Conservation (phyloP, 495 filamentous ascomycete genomes). For the Extremus antarcticus region DNA sequence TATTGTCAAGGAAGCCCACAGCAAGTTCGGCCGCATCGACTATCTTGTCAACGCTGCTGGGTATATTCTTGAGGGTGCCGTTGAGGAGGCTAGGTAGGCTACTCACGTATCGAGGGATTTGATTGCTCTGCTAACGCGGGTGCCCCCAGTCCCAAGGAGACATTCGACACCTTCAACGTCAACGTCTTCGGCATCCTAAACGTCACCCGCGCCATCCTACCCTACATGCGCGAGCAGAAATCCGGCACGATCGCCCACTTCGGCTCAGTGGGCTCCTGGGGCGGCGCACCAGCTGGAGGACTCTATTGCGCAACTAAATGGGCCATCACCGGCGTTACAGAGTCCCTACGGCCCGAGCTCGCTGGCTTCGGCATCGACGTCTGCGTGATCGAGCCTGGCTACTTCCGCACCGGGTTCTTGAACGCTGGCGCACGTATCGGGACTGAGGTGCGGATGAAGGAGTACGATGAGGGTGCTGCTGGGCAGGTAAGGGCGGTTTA, state of each 20-base stretch:
- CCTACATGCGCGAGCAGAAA: slow-evolving; percentile 13
- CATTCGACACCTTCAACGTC: slow-evolving; percentile 13
- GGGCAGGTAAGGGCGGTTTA: not conserved
- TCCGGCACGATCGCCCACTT: slow-evolving; percentile 19
- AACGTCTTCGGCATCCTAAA: slow-evolving; percentile 19
- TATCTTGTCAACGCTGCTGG: slow-evolving; percentile 2
- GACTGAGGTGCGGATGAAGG: not conserved
- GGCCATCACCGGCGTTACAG: slow-evolving; percentile 17
- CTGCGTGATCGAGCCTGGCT: slow-evolving; percentile 3
- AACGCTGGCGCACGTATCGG: not conserved
- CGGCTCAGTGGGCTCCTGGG: slow-evolving; percentile 6
- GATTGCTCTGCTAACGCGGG: not conserved
- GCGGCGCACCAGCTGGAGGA: not conserved
- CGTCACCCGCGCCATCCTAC: slow-evolving; percentile 15
- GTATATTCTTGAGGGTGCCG: slow-evolving; percentile 12
- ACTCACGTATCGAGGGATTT: too few species aligned
- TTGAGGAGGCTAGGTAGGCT: slow-evolving; percentile 18
- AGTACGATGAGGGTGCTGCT: not conserved
- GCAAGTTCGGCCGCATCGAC: not conserved
- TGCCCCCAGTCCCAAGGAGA: slow-evolving; percentile 11
- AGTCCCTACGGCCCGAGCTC: not conserved
- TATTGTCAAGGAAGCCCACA: not conserved
- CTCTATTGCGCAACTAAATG: slow-evolving; percentile 16
- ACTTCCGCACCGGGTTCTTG: slow-evolving; percentile 5
- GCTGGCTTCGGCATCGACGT: slow-evolving; percentile 6